Conservation (phyloP, 352 stramenopile genomes). For the Peronospora farinosa region DNA sequence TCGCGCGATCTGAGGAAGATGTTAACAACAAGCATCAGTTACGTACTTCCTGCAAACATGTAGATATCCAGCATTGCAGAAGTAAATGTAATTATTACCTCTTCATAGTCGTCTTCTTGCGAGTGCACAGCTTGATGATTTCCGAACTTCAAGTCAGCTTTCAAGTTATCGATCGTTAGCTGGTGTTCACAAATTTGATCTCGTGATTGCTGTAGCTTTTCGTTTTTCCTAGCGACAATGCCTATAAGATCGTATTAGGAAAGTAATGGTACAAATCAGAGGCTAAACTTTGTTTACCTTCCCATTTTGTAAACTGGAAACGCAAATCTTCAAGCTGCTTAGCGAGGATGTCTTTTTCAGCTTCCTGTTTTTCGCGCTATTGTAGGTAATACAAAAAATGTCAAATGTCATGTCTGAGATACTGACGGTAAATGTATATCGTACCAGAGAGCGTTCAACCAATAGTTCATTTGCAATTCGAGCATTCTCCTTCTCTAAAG, state of each 20-base stretch:
- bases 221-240: constrained; percentile 34
- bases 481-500: constrained; percentile 47
- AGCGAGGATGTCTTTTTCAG: constrained; percentile 6
- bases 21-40: not conserved
- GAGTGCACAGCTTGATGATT: constrained; percentile 7
- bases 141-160: constrained; percentile 33
- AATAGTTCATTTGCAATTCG: constrained; percentile 32
- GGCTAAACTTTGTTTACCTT: constrained; percentile 18
- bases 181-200: constrained; percentile 63
- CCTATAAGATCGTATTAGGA: constrained; percentile 19
- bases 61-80: not conserved
- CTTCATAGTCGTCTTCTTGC: constrained; percentile 29
- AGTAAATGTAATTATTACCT: constrained; percentile 21
- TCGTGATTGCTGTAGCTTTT: constrained; percentile 34
- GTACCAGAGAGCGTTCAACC: constrained; percentile 35
- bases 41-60: not conserved
- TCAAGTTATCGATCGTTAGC: constrained; percentile 48
- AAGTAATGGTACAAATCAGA: not conserved
- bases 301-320: constrained; percentile 22
- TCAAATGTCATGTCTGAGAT: not conserved
- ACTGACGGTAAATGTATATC: not conserved
- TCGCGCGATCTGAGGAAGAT: constrained; percentile 18
- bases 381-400: not conserved
- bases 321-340: constrained; percentile 25
- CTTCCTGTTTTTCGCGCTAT: constrained; percentile 23